Percentiles rank a stretch among this genome's conserved stretches.
phyloP scores from a whole-genome alignment of 1,284 basidiomycete genomes.

The Ustilago esculenta region DNA sequence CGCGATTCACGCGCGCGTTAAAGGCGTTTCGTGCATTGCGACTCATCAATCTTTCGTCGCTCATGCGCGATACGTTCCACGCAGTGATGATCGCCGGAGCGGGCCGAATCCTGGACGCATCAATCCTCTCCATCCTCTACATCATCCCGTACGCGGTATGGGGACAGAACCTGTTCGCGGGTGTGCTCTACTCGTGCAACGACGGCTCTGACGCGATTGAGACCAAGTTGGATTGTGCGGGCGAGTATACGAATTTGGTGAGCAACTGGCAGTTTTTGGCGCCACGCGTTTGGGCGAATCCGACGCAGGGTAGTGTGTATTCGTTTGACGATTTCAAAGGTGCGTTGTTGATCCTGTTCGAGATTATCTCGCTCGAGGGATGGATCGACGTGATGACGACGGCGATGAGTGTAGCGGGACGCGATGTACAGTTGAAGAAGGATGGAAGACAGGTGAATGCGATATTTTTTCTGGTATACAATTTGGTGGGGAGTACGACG shows the following conservation, averaged over 20 bases:
- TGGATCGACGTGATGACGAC: constrained; percentile 92
- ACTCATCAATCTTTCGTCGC: constrained; percentile 76
- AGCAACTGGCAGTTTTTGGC: constrained; percentile 75
- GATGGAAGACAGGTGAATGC: constrained; percentile 72
- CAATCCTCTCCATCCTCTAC: constrained; percentile 87
- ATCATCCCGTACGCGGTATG: constrained; percentile 97
- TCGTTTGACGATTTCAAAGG: constrained; percentile 89
- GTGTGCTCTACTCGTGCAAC: constrained; percentile 86
- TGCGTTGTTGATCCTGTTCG: constrained; percentile 90
- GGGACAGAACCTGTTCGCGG: constrained; percentile 93
- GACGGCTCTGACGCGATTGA: constrained; percentile 71
- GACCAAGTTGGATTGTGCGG: constrained; percentile 76
- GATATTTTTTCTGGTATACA: constrained; percentile 92
- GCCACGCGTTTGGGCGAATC: constrained; percentile 89
- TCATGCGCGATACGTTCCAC: constrained; percentile 89
- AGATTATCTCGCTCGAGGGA: constrained; percentile 92
- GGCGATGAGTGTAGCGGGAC: constrained; percentile 81
- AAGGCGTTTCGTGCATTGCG: constrained; percentile 90
- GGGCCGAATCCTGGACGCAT: constrained; percentile 86
- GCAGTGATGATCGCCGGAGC: constrained; percentile 90
- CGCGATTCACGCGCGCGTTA: constrained; percentile 82
- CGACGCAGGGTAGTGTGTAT: constrained; percentile 83
- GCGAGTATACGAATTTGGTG: constrained; percentile 74
- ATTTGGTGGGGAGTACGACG: constrained; percentile 87
- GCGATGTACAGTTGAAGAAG: constrained; percentile 56